Evolutionary conservation across 2,329 filamentous ascomycete genomes (phyloP).

Genomic region (Madurella fahalii): DNA sequence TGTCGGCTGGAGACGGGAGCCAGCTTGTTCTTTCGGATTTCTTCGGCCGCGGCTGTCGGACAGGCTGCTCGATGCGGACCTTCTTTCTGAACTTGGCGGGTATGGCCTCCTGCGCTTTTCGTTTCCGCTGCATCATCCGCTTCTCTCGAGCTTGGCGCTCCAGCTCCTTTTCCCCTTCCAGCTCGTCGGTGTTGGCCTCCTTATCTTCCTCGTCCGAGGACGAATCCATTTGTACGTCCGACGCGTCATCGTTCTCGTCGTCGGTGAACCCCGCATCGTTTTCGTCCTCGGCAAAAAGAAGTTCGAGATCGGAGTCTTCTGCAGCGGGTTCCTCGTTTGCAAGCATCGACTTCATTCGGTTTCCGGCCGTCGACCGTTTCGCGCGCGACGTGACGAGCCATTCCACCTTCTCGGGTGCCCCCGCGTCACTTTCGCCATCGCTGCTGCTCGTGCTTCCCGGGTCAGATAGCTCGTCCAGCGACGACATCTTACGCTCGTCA

Average conservation of each 20-base stretch:
- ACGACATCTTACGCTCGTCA: conserved; percentile 22
- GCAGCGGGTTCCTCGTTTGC: conserved; percentile 62
- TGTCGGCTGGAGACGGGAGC: conserved; percentile 51
- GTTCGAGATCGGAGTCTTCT: conserved; percentile 61
- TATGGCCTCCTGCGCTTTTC: conserved; percentile 73
- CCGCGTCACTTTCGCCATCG: conserved; percentile 28
- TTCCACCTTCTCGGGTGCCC: conserved; percentile 44
- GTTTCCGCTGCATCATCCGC: conserved; percentile 65
- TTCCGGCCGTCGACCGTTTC: conserved; percentile 77
- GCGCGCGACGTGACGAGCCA: conserved; percentile 70
- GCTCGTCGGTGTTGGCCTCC: conserved; percentile 61
- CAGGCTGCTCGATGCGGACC: conserved; percentile 64
- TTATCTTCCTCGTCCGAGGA: conserved; percentile 82
- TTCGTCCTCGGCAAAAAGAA: conserved; percentile 71
- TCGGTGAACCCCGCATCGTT: conserved; percentile 68
- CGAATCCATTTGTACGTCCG: conserved; percentile 81
- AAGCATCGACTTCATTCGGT: conserved; percentile 74
- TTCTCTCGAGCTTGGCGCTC: conserved; percentile 71
- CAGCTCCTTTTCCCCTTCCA: conserved; percentile 84
- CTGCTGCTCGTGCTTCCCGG: conserved; percentile 35
- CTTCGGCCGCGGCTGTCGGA: conserved; percentile 48
- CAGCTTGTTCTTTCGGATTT: conserved; percentile 58
- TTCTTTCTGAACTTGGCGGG: conserved; percentile 69
- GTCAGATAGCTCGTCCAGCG: conserved; percentile 35
- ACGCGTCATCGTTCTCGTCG: conserved; percentile 58